Conservation (phyloP, 768 basidiomycete species). For the Lyophyllum semitale region DNA sequence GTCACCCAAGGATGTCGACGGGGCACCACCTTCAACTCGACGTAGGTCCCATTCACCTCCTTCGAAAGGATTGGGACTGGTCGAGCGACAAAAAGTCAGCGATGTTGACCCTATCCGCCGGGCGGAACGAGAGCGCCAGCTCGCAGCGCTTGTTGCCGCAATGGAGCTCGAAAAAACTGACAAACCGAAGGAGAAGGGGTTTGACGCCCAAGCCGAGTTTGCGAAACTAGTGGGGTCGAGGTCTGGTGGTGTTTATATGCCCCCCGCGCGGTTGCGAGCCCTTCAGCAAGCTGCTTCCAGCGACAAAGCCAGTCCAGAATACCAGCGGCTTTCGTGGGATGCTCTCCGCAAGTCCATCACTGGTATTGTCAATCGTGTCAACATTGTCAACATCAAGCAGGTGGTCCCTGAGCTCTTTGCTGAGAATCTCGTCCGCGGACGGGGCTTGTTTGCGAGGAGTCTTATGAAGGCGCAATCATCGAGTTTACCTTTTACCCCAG, state of each 20-base stretch:
- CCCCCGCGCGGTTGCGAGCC: constrained; percentile 89
- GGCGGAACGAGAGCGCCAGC: constrained; percentile 77
- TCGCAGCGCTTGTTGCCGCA: constrained; percentile 69
- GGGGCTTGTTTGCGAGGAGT: constrained; percentile 90
- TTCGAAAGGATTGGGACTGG: constrained; percentile 18
- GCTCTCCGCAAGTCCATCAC: constrained; percentile 96
- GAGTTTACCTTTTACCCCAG: constrained; percentile 96
- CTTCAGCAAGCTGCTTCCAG: constrained; percentile 80
- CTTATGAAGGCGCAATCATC: constrained; percentile 98
- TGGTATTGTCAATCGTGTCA: constrained; percentile 99
- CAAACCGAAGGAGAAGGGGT: constrained; percentile 56
- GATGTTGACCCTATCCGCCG: constrained; percentile 81
- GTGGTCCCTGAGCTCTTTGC: constrained; percentile 88
- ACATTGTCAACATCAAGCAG: constrained; percentile 93
- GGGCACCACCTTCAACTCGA: constrained; percentile 44
- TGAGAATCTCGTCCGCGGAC: constrained; percentile 92
- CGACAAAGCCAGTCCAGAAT: constrained; percentile 87
- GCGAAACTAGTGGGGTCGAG: constrained; percentile 80
- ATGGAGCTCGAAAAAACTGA: constrained; percentile 64
- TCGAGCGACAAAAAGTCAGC: constrained; percentile 42
- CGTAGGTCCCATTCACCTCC: constrained; percentile 48
- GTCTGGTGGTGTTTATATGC: constrained; percentile 95
- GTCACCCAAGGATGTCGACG: constrained; percentile 39
- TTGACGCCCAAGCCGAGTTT: constrained; percentile 84
- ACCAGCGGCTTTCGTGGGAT: constrained; percentile 96